These are phyloP conservation scores for Gnomoniopsis sp. DNA, from an alignment of 2,329 filamentous ascomycete genomes.

Conservation along the genomic window DNA sequence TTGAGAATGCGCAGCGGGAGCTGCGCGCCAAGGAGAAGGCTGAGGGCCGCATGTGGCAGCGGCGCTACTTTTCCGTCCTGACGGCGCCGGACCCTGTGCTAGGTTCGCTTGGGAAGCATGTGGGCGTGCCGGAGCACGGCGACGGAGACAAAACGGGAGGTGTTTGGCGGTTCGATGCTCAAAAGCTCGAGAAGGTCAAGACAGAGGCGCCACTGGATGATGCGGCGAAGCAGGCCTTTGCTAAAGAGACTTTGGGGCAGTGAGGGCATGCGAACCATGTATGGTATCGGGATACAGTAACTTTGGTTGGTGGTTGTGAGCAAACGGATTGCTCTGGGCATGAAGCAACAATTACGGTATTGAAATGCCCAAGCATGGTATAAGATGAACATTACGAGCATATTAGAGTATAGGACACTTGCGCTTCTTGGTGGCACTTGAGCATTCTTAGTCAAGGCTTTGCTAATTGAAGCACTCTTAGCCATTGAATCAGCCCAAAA, in stretches of 20 bases:
- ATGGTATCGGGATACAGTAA: background rate
- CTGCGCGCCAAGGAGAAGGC: conserved; percentile 68
- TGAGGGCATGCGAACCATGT: conserved; percentile 2
- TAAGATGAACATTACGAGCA: background rate
- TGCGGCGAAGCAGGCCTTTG: conserved; percentile 32
- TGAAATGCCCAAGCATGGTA: background rate
- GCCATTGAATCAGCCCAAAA: no score
- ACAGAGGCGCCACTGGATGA: conserved; percentile 27
- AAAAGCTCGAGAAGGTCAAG: conserved; percentile 41
- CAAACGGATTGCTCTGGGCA: background rate
- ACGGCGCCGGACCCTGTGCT: conserved; percentile 44
- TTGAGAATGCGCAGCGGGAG: conserved; percentile 67
- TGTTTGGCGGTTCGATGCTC: conserved; percentile 53
- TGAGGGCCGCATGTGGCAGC: conserved; percentile 75
- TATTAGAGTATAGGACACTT: background rate
- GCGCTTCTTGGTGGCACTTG: background rate
- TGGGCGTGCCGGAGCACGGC: conserved; percentile 47
- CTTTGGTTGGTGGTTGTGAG: background rate
- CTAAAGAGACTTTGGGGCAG: conserved; percentile 33
- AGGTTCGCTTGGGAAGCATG: conserved; percentile 38
- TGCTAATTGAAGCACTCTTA: no score
- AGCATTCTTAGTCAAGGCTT: background rate
- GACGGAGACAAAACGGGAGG: conserved; percentile 60
- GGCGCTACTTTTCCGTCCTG: conserved; percentile 71
- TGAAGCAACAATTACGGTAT: background rate